Evolutionary conservation across 139 green algal species (phyloP), one percentile per base, ranked within the genome.

Genomic region (Coccomyxa sp.): DNA sequence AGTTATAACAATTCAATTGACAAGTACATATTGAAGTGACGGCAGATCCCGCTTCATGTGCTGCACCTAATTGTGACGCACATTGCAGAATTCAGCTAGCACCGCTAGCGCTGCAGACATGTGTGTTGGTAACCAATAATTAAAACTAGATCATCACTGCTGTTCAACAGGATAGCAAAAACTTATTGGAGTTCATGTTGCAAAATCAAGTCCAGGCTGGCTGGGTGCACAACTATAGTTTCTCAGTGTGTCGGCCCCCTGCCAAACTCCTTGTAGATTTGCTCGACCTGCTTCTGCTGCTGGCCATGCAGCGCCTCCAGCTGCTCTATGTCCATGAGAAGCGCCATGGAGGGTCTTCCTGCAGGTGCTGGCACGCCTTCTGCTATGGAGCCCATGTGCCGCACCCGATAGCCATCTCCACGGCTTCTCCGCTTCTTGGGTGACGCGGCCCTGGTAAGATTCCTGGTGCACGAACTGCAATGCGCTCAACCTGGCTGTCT

Each of bases 181-280:
- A 51, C 38, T 51, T 7, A 51, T 7, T 51, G 38, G 38, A 11
- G 38, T 51, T 51, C 3, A 51, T 51, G 38, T 51, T 51, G 38
- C 38, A 51, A 51, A 51, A 51, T 51, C 38, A 7, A 51, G 38
- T 51, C 38, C 38, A 51, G 38, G 38, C 38, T 51, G 38, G 3
- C 7, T 51, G 38, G 38, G 38, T 51, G 38, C 38, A 51, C 38
- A 51, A 51, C 3, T 51, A 7, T 51, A 7, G 7, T 7, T 7
- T 51, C 18, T 67, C 77, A 67, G n/a, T 23, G n/a, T 58, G 81
- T 58, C 58, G 18, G 45, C 31, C 76, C 60, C 15, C 57, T 79
- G 12, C 79, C 87, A 81, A 95, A 83, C 78, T 95, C 86, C 71
- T 90, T 81, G 0, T 88, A 82, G 21, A 95, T 93, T n/a, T 79